Conservation (phyloP, 768 basidiomycete species). For the Boletus speciosus region DNA sequence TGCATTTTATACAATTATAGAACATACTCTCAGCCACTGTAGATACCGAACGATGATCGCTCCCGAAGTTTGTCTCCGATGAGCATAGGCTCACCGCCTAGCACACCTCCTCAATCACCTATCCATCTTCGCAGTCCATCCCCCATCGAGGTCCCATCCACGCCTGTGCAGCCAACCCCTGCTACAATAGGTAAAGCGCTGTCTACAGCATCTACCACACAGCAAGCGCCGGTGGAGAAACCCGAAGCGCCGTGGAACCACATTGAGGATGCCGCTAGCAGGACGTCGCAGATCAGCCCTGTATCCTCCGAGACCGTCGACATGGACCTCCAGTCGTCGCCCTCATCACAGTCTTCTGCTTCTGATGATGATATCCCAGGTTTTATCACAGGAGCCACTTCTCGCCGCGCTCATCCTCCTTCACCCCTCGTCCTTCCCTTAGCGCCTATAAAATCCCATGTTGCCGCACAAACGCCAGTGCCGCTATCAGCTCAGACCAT, state of each 20-base stretch:
- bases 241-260: slow-evolving; percentile 13
- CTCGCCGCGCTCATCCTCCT: slow-evolving; percentile 25
- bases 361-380: slow-evolving; percentile 32
- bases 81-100: slow-evolving; percentile 53
- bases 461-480: slow-evolving; percentile 13
- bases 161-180: slow-evolving; percentile 4
- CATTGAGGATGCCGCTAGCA: slow-evolving; percentile 27
- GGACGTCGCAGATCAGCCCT: slow-evolving; percentile 28
- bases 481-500: slow-evolving; percentile 13
- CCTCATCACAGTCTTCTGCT: slow-evolving; percentile 23
- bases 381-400: slow-evolving; percentile 30
- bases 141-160: slow-evolving; percentile 1
- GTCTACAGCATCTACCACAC: slow-evolving; percentile 13
- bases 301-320: slow-evolving; percentile 34
- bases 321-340: slow-evolving; percentile 35
- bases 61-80: slow-evolving; percentile 57
- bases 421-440: slow-evolving; percentile 25
- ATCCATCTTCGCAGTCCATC: slow-evolving; percentile 1
- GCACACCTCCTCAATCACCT: slow-evolving; percentile 33
- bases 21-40: slow-evolving; percentile 25
- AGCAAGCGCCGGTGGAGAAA: slow-evolving; percentile 19
- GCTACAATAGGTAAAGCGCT: slow-evolving; percentile 6
- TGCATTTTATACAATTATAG: slow-evolving; percentile 1
- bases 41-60: slow-evolving; percentile 29
- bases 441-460: slow-evolving; percentile 7